Conservation (phyloP, 805 yeast species). For the Myxozyma vanderwaltii region DNA sequence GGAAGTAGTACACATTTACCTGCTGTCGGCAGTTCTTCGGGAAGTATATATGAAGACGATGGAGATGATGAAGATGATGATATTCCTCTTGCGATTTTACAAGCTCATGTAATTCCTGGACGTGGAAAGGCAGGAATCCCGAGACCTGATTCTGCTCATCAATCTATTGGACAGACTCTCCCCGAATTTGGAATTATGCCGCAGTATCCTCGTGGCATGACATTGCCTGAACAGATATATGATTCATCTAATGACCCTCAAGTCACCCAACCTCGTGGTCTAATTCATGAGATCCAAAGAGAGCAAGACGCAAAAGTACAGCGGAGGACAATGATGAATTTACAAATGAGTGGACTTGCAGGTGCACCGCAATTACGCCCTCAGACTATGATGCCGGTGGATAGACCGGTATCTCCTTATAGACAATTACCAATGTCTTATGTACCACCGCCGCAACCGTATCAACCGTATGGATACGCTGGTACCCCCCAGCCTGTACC, state of each 20-base stretch:
- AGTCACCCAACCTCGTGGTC: slow-evolving; percentile 40
- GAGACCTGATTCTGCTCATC: slow-evolving; percentile 5
- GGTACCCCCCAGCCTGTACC: slow-evolving; percentile 2
- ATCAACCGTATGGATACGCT: background rate
- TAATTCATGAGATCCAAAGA: slow-evolving; percentile 46
- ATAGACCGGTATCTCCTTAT: slow-evolving; percentile 1
- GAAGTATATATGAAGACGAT: slow-evolving; percentile 24
- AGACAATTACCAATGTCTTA: background rate
- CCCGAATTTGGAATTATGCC: slow-evolving; percentile 1
- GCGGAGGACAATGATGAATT: slow-evolving; percentile 34
- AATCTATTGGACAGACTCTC: background rate
- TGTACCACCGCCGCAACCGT: slow-evolving; percentile 4
- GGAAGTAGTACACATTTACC: background rate
- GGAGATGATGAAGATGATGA: slow-evolving; percentile 46
- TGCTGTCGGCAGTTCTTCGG: background rate
- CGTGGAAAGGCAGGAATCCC: slow-evolving; percentile 15
- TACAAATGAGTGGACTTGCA: slow-evolving; percentile 25
- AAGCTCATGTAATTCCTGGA: slow-evolving; percentile 46
- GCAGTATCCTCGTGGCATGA: slow-evolving; percentile 18
- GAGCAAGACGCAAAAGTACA: slow-evolving; percentile 45
- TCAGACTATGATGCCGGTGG: background rate
- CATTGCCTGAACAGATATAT: slow-evolving; percentile 15
- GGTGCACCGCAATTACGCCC: background rate
- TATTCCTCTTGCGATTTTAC: slow-evolving; percentile 46
- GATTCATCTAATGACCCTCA: background rate